These are phyloP conservation scores for Euphorbia neoarborescens DNA, from an alignment of 441 rosid species.

Conservation along the genomic window DNA sequence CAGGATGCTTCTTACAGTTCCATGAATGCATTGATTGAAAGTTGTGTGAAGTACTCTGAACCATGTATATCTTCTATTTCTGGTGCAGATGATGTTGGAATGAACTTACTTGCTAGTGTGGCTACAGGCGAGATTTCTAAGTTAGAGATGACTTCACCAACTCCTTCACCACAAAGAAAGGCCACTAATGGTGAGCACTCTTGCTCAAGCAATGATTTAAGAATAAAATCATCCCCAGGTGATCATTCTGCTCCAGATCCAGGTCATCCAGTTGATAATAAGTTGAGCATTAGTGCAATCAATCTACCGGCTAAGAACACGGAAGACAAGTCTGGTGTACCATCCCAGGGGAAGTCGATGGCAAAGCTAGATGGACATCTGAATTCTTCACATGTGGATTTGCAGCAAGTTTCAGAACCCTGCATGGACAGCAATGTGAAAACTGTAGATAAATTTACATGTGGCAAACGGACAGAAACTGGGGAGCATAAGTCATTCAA, in stretches of 20 bases:
- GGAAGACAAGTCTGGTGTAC: slow-evolving; percentile 22
- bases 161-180: slow-evolving; percentile 42
- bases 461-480: slow-evolving; percentile 21
- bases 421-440: slow-evolving; percentile 35
- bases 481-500: slow-evolving; percentile 26
- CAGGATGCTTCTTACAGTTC: slow-evolving; percentile 58
- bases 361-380: slow-evolving; percentile 32
- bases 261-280: slow-evolving; percentile 30
- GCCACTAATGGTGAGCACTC: slow-evolving; percentile 29
- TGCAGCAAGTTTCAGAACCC: slow-evolving; percentile 38
- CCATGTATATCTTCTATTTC: slow-evolving; percentile 34
- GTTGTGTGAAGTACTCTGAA: slow-evolving; percentile 71
- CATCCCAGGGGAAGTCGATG: slow-evolving; percentile 19
- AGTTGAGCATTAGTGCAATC: slow-evolving; percentile 23
- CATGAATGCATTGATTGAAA: slow-evolving; percentile 84
- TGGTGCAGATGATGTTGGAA: slow-evolving; percentile 81
- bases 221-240: slow-evolving; percentile 25
- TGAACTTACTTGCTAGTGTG: slow-evolving; percentile 92
- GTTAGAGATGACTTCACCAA: slow-evolving; percentile 49
- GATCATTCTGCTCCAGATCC: slow-evolving; percentile 27
- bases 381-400: slow-evolving; percentile 29
- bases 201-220: slow-evolving; percentile 35
- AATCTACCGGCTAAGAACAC: slow-evolving; percentile 23
- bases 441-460: slow-evolving; percentile 24
- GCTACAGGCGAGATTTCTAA: slow-evolving; percentile 88